Percentiles rank a stretch among this genome's conserved stretches.
Evolutionary conservation across 495 filamentous ascomycete species (phyloP).

Genomic region (Tuber aestivum): DNA sequence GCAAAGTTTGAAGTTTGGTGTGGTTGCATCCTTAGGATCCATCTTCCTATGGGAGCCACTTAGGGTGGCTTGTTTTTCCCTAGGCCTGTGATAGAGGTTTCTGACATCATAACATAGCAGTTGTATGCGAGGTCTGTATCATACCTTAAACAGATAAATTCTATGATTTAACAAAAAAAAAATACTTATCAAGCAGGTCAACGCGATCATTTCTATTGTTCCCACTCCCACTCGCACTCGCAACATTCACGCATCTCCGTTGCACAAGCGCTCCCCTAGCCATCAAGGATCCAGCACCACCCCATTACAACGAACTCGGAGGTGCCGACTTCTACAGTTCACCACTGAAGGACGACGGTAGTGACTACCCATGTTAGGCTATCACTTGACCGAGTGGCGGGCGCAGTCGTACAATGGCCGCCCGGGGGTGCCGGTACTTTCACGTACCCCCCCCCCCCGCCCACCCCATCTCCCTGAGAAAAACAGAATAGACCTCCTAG

Average conservation of each 20-base stretch:
- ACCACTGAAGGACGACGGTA: slow-evolving; percentile 51
- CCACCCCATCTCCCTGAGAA: slow-evolving; percentile 4
- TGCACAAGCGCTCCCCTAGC: slow-evolving; percentile 19
- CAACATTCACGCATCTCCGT: slow-evolving; percentile 10
- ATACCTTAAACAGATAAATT: too few relatives aligned
- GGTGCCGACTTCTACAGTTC: slow-evolving; percentile 36
- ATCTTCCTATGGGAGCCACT: too few relatives aligned
- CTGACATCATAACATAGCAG: too few relatives aligned
- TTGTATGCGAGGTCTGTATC: too few relatives aligned
- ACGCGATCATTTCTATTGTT: background rate
- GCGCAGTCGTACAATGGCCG: slow-evolving; percentile 23
- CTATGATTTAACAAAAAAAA: too few relatives aligned
- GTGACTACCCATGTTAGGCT: slow-evolving; percentile 61
- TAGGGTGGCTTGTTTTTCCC: too few relatives aligned
- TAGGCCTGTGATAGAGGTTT: too few relatives aligned
- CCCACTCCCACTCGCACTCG: background rate
- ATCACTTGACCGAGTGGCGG: slow-evolving; percentile 47
- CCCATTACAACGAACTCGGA: slow-evolving; percentile 23
- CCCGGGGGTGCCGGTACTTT: slow-evolving; percentile 27
- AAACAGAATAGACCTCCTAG: slow-evolving; percentile 40
- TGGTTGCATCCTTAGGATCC: too few relatives aligned
- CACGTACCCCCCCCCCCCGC: slow-evolving; percentile 10
- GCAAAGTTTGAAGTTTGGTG: too few relatives aligned
- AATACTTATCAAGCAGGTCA: background rate
- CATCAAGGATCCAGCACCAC: slow-evolving; percentile 28